Percentiles rank a stretch among this genome's conserved stretches.
Evolutionary conservation across 345 rosid species (phyloP).

Genomic region (Eucalyptus lansdowneana): DNA sequence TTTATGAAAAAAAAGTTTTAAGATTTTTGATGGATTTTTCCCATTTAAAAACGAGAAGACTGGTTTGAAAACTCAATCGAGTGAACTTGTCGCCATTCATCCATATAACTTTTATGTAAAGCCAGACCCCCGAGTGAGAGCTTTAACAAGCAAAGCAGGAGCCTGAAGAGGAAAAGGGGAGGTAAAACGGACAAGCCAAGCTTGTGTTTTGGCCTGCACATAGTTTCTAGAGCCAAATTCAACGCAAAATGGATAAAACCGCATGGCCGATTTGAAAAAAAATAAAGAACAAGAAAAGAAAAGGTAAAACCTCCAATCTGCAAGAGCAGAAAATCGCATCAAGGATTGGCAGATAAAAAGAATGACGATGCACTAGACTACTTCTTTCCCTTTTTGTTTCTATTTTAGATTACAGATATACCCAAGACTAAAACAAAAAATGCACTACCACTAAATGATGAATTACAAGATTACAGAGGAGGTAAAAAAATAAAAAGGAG

Average conservation of each 20-base stretch:
- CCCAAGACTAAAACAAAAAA: neutral
- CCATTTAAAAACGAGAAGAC: neutral
- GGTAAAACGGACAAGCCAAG: neutral
- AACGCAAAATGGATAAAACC: neutral
- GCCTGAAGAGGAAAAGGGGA: neutral
- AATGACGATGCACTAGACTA: neutral
- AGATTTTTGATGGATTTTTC: neutral
- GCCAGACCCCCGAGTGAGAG: neutral
- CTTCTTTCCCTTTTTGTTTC: neutral
- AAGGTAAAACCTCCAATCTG: neutral
- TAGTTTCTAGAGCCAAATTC: neutral
- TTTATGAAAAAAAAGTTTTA: no score
- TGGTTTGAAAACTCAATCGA: neutral
- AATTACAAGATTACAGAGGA: neutral
- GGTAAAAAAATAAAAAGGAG: neutral
- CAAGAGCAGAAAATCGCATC: neutral
- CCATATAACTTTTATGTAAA: neutral
- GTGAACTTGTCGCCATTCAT: neutral
- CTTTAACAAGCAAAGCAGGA: neutral
- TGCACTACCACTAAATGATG: slow-evolving; percentile 3
- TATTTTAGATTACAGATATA: neutral
- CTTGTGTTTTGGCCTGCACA: neutral
- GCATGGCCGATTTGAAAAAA: neutral
- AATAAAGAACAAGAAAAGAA: neutral
- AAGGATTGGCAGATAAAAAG: neutral